Conservation (phyloP, 768 basidiomycete species). For the Lactifluus volemus region DNA sequence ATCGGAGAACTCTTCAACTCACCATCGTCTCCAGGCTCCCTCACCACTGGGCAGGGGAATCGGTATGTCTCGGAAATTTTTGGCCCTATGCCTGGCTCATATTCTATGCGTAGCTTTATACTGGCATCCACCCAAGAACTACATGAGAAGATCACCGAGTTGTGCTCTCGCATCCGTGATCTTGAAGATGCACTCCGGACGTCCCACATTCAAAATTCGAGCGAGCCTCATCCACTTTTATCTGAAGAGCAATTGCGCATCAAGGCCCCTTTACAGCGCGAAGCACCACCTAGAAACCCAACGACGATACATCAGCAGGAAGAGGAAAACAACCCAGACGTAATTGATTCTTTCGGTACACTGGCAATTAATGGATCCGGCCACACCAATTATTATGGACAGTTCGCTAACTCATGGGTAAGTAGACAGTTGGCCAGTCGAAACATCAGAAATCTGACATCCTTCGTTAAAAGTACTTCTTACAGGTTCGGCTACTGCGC, state of each 20-base stretch:
- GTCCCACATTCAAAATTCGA: slow-evolving; percentile 49
- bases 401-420: slow-evolving; percentile 72
- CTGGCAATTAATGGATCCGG: slow-evolving; percentile 67
- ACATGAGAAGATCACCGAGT: slow-evolving; percentile 72
- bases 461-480: slow-evolving; percentile 46
- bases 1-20: background rate
- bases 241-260: slow-evolving; percentile 64
- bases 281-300: slow-evolving; percentile 27
- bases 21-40: slow-evolving; percentile 42
- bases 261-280: slow-evolving; percentile 69
- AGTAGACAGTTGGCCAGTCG: slow-evolving; percentile 22
- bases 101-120: slow-evolving; percentile 47
- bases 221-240: slow-evolving; percentile 57
- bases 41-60: slow-evolving; percentile 78
- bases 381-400: slow-evolving; percentile 67
- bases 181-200: slow-evolving; percentile 62
- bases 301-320: slow-evolving; percentile 32
- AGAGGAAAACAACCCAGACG: slow-evolving; percentile 63
- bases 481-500: slow-evolving; percentile 44
- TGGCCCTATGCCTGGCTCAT: background rate
- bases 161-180: slow-evolving; percentile 64
- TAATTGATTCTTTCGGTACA: slow-evolving; percentile 74
- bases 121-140: slow-evolving; percentile 73
- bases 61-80: slow-evolving; percentile 35
- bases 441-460: slow-evolving; percentile 12